Base-by-base conservation (phyloP, 1,284 basidiomycete species). In the Ceratobasidium theobromae region DNA sequence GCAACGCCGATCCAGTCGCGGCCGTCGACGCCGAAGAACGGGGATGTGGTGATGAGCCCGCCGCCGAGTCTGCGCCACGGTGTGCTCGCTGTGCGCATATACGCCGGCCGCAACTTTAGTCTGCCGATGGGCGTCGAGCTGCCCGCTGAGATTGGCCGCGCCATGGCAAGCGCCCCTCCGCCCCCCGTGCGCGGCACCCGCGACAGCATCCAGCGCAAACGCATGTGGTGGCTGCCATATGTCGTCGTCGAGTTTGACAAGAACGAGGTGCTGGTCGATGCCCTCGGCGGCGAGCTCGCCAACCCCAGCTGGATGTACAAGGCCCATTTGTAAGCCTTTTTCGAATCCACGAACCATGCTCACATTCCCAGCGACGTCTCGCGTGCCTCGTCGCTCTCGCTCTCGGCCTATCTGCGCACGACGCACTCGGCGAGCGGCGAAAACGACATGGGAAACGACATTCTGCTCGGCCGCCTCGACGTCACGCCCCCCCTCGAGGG, bases 211-310 rank as follows among this genome's bases (percentile, higher is more conserved):
- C 93, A 95, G 75, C 83, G 95, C 71, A 91, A 88, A 76, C 91
- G 93, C 69, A 86, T 86, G 75, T 97, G 94, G 94, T 98, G 93
- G 93, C 82, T 99, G 33, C 96, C 96, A 23, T 99, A 98, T 74
- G 88, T 97, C 75, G 95, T 97, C 41, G 86, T 98, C 70, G 95
- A 98, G 77, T 99, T 98, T 80, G 96, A 99, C 82, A 98, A 98
- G 86, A 99, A 99, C 79, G 95, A 99, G 77, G 89, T 99, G 70
- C 80, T 99, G 71, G 90, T 98, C 70, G 95, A 98, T 79, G 94
- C 95, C 5, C 83, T 98, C 70, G 95, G 92, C 4, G 96, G 96
- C 35, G 93, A 98, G 75, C 74, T 86, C 33, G 71, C 75, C 38
- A 75, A 75, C 21, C 96, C 96, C 1, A 85, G 93, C 53, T 99